These are phyloP conservation scores for Aciculosporium take DNA, from an alignment of 2,329 filamentous ascomycete species.

Conservation along the genomic window DNA sequence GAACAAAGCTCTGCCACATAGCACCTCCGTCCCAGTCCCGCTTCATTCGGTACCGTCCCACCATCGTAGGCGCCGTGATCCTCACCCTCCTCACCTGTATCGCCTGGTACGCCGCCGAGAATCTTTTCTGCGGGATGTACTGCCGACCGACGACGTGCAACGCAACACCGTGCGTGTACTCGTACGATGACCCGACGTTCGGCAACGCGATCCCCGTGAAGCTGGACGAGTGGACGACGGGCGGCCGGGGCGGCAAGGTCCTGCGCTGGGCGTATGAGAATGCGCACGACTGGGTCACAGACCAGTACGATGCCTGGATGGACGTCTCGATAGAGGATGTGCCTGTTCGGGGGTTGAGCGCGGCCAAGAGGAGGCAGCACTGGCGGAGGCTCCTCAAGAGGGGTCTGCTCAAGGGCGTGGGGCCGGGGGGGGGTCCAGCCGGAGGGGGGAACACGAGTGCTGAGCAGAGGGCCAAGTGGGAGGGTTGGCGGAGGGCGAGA, in stretches of 20 bases:
- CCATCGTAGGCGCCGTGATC: constrained; percentile 31
- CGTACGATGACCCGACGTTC: constrained; percentile 43
- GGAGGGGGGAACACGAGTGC: constrained; percentile 21
- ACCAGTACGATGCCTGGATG: constrained; percentile 32
- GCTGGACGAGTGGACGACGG: constrained; percentile 45
- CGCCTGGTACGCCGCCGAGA: constrained; percentile 42
- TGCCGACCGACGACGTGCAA: constrained; percentile 40
- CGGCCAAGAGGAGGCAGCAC: constrained; percentile 33
- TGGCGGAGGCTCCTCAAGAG: constrained; percentile 35
- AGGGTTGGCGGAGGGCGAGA: constrained; percentile 29
- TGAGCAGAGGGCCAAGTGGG: constrained; percentile 29
- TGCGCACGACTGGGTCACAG: constrained; percentile 31
- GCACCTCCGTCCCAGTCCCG: constrained; percentile 29
- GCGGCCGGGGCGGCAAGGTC: constrained; percentile 31
- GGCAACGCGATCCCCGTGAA: constrained; percentile 47
- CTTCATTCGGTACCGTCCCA: too few species aligned
- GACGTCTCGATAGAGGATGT: constrained; percentile 30
- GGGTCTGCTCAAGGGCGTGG: constrained; percentile 19
- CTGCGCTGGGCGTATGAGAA: constrained; percentile 27
- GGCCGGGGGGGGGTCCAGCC: constrained; percentile 5
- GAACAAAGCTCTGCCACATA: constrained; percentile 30
- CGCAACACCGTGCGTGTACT: constrained; percentile 36
- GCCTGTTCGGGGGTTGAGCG: constrained; percentile 29
- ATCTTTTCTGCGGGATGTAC: constrained; percentile 36
- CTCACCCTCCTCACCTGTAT: constrained; percentile 32